Conservation (phyloP, 805 yeast genomes). For the Wickerhamomyces pijperi region DNA sequence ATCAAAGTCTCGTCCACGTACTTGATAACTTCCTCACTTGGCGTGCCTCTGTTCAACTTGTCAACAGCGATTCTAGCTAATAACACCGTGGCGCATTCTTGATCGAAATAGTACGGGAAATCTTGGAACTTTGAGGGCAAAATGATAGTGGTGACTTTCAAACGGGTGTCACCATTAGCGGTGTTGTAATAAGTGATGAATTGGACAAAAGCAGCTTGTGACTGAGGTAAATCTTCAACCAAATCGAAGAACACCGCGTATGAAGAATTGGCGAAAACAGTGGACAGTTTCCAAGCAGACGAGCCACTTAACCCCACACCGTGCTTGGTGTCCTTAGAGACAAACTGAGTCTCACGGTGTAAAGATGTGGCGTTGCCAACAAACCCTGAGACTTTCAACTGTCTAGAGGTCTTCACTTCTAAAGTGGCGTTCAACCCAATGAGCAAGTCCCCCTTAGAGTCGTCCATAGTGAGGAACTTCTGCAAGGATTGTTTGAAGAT, state of each 20-base stretch:
- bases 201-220: slow-evolving; percentile 50
- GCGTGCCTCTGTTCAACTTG: slow-evolving; percentile 63
- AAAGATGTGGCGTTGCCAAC: slow-evolving; percentile 66
- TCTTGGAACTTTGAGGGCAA: neutral
- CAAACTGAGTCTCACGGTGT: slow-evolving; percentile 46
- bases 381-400: slow-evolving; percentile 82
- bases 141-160: slow-evolving; percentile 55
- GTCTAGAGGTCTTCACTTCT: slow-evolving; percentile 79
- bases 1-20: slow-evolving; percentile 93
- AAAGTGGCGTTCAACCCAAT: slow-evolving; percentile 87
- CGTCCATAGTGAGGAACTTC: slow-evolving; percentile 68
- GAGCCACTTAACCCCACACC: slow-evolving; percentile 80
- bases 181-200: slow-evolving; percentile 91
- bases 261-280: slow-evolving; percentile 78
- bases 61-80: slow-evolving; percentile 86
- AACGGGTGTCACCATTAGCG: slow-evolving; percentile 80
- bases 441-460: slow-evolving; percentile 73
- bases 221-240: slow-evolving; percentile 25
- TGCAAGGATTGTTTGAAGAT: slow-evolving; percentile 88
- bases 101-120: slow-evolving; percentile 62
- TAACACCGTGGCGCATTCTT: slow-evolving; percentile 94
- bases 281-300: slow-evolving; percentile 75
- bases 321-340: slow-evolving; percentile 57
- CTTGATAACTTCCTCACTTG: slow-evolving; percentile 83
- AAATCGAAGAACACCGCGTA: slow-evolving; percentile 88